Percentiles rank a stretch among this genome's conserved stretches.
These are phyloP conservation scores for Lentinula guzmanii DNA, from an alignment of 768 basidiomycete species.

Conservation along the genomic window DNA sequence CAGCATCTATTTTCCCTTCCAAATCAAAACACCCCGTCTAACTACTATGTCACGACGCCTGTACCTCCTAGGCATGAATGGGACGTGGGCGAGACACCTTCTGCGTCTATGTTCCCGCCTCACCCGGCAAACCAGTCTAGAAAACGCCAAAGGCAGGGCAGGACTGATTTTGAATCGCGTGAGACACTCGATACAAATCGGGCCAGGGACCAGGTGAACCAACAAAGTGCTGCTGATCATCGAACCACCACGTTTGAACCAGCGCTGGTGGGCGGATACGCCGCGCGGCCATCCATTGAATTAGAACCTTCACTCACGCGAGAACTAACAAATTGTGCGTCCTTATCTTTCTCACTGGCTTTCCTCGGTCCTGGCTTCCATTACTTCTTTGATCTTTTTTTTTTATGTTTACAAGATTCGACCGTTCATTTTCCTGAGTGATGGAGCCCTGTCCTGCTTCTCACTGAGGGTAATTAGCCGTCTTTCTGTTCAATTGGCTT, in stretches of 20 bases:
- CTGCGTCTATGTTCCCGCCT: neutral
- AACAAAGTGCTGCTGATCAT: neutral
- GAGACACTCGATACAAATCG: neutral
- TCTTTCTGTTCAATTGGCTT: neutral
- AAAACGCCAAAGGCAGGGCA: neutral
- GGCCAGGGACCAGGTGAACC: neutral
- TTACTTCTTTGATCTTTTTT: constrained; percentile 6
- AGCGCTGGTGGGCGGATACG: constrained; percentile 14
- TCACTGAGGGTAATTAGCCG: neutral
- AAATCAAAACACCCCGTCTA: neutral
- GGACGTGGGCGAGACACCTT: neutral
- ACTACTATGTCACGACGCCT: neutral
- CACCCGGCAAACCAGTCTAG: neutral
- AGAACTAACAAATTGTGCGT: constrained; percentile 70
- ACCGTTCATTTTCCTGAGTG: neutral
- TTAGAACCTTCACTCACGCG: constrained; percentile 61
- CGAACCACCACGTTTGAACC: neutral
- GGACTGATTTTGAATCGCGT: neutral
- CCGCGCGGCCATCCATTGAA: constrained; percentile 32
- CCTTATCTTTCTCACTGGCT: constrained; percentile 6
- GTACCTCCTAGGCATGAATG: neutral
- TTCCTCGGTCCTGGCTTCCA: neutral
- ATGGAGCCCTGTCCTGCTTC: neutral
- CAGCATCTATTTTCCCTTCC: neutral
- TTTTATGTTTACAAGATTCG: neutral